These are phyloP conservation scores for Fraxinus ornus DNA, from an alignment of 305 asterid species.

Conservation along the genomic window DNA sequence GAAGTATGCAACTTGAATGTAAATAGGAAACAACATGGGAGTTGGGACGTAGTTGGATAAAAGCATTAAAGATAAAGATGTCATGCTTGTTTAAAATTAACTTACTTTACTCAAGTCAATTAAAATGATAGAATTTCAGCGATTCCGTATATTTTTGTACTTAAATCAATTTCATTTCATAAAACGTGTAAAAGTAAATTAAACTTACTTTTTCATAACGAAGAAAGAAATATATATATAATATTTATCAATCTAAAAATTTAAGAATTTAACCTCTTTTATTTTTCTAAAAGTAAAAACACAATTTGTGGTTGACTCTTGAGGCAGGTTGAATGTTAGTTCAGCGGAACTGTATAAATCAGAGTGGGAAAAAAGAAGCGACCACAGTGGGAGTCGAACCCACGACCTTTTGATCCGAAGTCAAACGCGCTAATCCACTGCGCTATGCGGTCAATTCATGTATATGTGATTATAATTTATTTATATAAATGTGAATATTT, in stretches of 20 bases:
- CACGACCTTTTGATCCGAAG: constrained; percentile 15
- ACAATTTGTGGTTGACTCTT: not conserved
- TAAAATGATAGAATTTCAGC: not conserved
- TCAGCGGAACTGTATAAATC: not conserved
- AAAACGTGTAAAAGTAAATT: not conserved
- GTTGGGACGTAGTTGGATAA: too few relatives aligned
- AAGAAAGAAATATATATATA: too few relatives aligned
- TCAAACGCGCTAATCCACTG: constrained; percentile 15
- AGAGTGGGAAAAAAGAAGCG: not conserved
- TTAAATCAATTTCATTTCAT: not conserved
- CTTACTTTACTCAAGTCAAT: too few relatives aligned
- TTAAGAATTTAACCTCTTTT: not conserved
- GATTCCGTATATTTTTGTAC: not conserved
- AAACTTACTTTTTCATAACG: not conserved
- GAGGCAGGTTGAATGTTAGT: not conserved
- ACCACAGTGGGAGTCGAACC: constrained; percentile 16
- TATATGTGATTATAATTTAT: too few relatives aligned
- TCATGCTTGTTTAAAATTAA: not conserved
- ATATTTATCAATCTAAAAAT: too few relatives aligned
- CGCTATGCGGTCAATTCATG: not conserved
- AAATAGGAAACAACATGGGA: not conserved
- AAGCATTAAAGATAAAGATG: not conserved
- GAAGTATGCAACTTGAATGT: not conserved
- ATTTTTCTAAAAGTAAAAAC: not conserved
- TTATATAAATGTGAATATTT: too few relatives aligned